phyloP scores from a whole-genome alignment of 805 yeast genomes.

The Sugiyamaella floridensis region DNA sequence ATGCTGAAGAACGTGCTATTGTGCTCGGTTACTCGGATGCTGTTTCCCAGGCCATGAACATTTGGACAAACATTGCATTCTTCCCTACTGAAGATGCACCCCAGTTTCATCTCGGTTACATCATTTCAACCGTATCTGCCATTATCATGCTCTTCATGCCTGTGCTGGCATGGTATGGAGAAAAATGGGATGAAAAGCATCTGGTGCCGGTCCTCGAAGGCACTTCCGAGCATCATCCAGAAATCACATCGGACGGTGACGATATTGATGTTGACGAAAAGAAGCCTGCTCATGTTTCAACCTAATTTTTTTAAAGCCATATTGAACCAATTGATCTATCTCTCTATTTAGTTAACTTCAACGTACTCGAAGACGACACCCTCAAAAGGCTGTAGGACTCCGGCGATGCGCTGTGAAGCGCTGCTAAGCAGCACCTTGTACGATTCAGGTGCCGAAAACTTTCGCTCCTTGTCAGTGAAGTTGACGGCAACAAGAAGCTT shows the following conservation, averaged over 20 bases:
- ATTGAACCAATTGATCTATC: too few relatives aligned
- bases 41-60: slow-evolving; percentile 39
- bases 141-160: slow-evolving; percentile 34
- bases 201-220: background rate
- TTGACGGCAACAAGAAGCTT: slow-evolving; percentile 9
- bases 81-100: slow-evolving; percentile 39
- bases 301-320: background rate
- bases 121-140: slow-evolving; percentile 33
- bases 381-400: slow-evolving; percentile 6
- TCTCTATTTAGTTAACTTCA: too few relatives aligned
- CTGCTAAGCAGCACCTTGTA: background rate
- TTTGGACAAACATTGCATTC: slow-evolving; percentile 41
- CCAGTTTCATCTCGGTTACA: slow-evolving; percentile 35
- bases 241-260: background rate
- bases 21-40: slow-evolving; percentile 32
- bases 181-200: slow-evolving; percentile 25
- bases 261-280: background rate
- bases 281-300: background rate
- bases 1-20: slow-evolving; percentile 32
- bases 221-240: background rate
- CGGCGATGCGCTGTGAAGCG: background rate
- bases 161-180: slow-evolving; percentile 25
- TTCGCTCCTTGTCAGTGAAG: slow-evolving; percentile 6
- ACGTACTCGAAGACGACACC: background rate
- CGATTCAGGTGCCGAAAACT: background rate